Conservation (phyloP, 495 filamentous ascomycete genomes). For the Mycothermus thermophilus region DNA sequence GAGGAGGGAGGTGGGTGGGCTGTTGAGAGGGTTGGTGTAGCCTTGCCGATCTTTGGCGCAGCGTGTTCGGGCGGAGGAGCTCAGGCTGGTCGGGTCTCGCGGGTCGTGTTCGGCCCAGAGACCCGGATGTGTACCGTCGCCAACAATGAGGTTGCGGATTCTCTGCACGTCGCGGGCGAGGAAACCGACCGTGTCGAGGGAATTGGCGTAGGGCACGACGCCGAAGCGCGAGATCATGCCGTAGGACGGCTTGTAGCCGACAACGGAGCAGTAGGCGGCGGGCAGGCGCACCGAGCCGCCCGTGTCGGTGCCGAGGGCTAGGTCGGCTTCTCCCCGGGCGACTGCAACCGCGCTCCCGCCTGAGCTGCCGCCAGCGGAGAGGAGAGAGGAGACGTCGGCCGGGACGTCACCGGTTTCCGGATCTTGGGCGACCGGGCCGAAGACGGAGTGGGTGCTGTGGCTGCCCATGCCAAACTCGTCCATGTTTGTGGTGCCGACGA, state of each 20-base stretch:
- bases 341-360: conserved; percentile 88
- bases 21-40: conserved; percentile 7
- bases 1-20: not conserved
- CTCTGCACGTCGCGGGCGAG: conserved; percentile 39
- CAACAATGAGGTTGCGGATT: conserved; percentile 44
- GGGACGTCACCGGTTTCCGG: not conserved
- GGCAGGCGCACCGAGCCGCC: conserved; percentile 87
- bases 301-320: conserved; percentile 87
- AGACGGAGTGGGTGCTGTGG: conserved; percentile 61
- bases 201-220: conserved; percentile 90
- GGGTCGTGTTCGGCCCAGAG: conserved; percentile 44
- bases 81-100: conserved; percentile 65
- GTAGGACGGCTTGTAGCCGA: conserved; percentile 83
- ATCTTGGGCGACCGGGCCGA: conserved; percentile 45
- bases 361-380: conserved; percentile 79
- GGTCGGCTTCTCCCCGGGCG: conserved; percentile 50
- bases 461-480: conserved; percentile 99
- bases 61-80: conserved; percentile 36
- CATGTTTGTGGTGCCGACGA: conserved; percentile 77
- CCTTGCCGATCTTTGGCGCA: conserved; percentile 33
- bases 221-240: conserved; percentile 64
- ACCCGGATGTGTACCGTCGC: not conserved
- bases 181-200: conserved; percentile 84
- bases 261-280: conserved; percentile 73
- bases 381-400: too few species aligned